Percentiles rank a stretch among this genome's conserved stretches.
Evolutionary conservation across 2,329 filamentous ascomycete genomes (phyloP).

Genomic region (Xylaria sp.): DNA sequence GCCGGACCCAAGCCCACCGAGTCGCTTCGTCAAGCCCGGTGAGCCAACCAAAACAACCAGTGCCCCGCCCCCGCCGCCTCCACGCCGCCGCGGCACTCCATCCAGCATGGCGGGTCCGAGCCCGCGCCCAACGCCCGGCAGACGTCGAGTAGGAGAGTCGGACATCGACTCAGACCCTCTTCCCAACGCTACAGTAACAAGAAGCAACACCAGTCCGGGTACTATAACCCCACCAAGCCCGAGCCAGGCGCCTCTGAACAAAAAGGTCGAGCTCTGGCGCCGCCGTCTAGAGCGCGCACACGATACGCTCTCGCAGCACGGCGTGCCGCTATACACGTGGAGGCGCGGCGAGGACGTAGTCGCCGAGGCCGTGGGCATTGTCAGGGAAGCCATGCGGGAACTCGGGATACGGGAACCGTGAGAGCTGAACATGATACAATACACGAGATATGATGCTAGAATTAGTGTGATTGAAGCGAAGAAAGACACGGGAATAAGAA

Average conservation of each 20-base stretch:
- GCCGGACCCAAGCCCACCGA: slow-evolving; percentile 2
- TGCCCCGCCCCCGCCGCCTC: slow-evolving; percentile 58
- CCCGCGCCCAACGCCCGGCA: slow-evolving; percentile 31
- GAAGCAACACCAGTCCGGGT: slow-evolving; percentile 42
- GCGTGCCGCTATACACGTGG: slow-evolving; percentile 79
- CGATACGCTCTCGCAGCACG: slow-evolving; percentile 67
- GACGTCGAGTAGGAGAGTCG: slow-evolving; percentile 53
- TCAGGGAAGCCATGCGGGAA: slow-evolving; percentile 64
- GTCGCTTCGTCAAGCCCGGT: neutral
- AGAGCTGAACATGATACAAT: neutral
- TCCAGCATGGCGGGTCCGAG: slow-evolving; percentile 47
- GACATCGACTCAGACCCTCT: slow-evolving; percentile 57
- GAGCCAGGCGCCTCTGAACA: slow-evolving; percentile 59
- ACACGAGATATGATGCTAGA: neutral
- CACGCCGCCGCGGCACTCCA: slow-evolving; percentile 58
- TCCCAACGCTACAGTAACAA: slow-evolving; percentile 39
- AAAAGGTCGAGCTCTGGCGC: slow-evolving; percentile 78
- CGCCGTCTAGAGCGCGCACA: slow-evolving; percentile 74
- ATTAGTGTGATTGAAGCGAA: neutral
- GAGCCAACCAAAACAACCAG: slow-evolving; percentile 29
- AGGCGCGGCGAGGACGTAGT: slow-evolving; percentile 76
- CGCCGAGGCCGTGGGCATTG: slow-evolving; percentile 72
- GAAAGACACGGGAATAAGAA: too few relatives aligned
- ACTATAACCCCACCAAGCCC: slow-evolving; percentile 36
- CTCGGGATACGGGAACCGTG: slow-evolving; percentile 47